Evolutionary conservation across 768 basidiomycete species (phyloP).

Genomic region (Boletus edulis): DNA sequence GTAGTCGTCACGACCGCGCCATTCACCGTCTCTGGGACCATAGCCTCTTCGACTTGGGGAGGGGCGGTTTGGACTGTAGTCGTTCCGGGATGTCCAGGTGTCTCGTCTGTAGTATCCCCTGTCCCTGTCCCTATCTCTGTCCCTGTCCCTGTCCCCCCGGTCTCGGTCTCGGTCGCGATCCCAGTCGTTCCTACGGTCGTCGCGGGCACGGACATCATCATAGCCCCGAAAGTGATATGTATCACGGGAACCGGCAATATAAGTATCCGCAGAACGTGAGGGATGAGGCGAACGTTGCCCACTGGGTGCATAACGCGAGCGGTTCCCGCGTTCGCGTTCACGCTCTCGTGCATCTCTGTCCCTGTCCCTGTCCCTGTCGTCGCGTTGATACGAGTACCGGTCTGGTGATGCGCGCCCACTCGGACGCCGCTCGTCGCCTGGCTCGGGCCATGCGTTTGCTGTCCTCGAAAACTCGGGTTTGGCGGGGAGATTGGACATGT

Average conservation of each 20-base stretch:
- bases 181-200: constrained; percentile 27
- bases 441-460: constrained; percentile 16
- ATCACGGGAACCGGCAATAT: constrained; percentile 17
- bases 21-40: constrained; percentile 11
- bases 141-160: constrained; percentile 12
- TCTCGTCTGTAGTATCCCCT: constrained; percentile 18
- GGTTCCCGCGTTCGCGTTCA: constrained; percentile 22
- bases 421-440: constrained; percentile 22
- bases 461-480: constrained; percentile 31
- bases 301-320: constrained; percentile 13
- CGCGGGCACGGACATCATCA: constrained; percentile 19
- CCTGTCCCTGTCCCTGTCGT: constrained; percentile 25
- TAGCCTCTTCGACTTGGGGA: constrained; percentile 14
- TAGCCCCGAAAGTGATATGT: constrained; percentile 15
- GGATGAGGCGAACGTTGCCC: constrained; percentile 15
- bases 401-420: constrained; percentile 25
- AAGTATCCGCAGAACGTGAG: constrained; percentile 16
- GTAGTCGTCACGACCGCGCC: constrained; percentile 23
- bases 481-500: constrained; percentile 29
- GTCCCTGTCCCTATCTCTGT: constrained; percentile 10
- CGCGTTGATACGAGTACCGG: constrained; percentile 18
- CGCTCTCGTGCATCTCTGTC: constrained; percentile 15
- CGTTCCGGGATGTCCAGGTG: constrained; percentile 12
- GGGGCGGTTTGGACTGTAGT: constrained; percentile 19
- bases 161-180: constrained; percentile 22